A percentile compares a stretch with the other conserved stretches of the same genome.
phyloP scores from a whole-genome alignment of 495 filamentous ascomycete genomes.

The Hyaloscypha hepaticicola region DNA sequence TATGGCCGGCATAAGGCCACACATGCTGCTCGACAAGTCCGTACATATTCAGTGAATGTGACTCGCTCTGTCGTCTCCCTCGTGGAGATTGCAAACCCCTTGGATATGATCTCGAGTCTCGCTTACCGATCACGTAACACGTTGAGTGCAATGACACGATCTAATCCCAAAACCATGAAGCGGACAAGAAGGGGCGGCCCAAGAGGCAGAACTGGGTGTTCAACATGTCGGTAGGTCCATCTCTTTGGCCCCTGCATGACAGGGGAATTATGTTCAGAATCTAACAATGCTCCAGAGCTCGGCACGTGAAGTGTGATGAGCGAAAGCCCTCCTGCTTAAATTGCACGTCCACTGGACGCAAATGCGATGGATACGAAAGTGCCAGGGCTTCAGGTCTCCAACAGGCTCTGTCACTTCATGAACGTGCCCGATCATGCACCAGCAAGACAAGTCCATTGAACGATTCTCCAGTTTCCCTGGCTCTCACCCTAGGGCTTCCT shows the following conservation, averaged over 20 bases:
- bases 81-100: neutral
- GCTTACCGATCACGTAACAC: neutral
- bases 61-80: neutral
- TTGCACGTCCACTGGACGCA: neutral
- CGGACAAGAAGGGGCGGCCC: neutral
- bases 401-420: neutral
- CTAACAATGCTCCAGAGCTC: neutral
- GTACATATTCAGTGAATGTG: neutral
- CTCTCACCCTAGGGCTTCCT: slow-evolving; percentile 16
- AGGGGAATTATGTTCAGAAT: neutral
- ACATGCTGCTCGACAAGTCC: neutral
- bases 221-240: neutral
- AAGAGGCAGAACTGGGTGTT: neutral
- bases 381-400: neutral
- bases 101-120: neutral
- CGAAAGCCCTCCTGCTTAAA: neutral
- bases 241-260: neutral
- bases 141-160: neutral
- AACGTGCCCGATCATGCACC: neutral
- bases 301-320: slow-evolving; percentile 1
- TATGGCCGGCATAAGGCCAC: neutral
- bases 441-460: neutral
- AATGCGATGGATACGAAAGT: slow-evolving; percentile 5
- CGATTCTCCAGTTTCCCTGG: neutral
- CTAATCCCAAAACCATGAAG: neutral